These are phyloP conservation scores for Colletotrichum simmondsii DNA, from an alignment of 2,329 filamentous ascomycete species.

Conservation along the genomic window DNA sequence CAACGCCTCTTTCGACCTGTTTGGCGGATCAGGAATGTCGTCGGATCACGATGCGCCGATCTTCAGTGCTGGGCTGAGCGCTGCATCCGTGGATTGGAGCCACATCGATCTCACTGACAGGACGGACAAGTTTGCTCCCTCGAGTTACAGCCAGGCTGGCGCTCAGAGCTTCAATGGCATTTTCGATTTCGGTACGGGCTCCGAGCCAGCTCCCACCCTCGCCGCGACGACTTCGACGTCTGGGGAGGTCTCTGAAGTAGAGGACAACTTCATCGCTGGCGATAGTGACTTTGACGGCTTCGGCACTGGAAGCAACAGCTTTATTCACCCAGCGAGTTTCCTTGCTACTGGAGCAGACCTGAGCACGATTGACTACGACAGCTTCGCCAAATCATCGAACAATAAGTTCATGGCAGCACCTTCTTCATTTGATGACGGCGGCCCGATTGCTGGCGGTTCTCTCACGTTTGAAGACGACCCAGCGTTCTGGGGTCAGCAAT, in stretches of 20 bases:
- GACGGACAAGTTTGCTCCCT: slow-evolving; percentile 60
- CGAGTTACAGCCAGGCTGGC: slow-evolving; percentile 65
- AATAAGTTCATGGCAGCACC: slow-evolving; percentile 56
- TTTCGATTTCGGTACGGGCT: slow-evolving; percentile 63
- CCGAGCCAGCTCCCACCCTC: slow-evolving; percentile 65
- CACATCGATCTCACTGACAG: slow-evolving; percentile 59
- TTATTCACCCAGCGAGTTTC: slow-evolving; percentile 34
- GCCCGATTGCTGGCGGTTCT: slow-evolving; percentile 52
- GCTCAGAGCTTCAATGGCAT: slow-evolving; percentile 61
- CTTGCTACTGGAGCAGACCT: slow-evolving; percentile 60
- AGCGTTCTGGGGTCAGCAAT: slow-evolving; percentile 61
- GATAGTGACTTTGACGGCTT: slow-evolving; percentile 61
- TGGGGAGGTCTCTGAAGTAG: slow-evolving; percentile 74
- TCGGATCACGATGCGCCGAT: slow-evolving; percentile 67
- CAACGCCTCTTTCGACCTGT: slow-evolving; percentile 62
- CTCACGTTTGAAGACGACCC: slow-evolving; percentile 63
- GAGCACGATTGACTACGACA: slow-evolving; percentile 64
- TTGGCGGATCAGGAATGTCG: slow-evolving; percentile 55
- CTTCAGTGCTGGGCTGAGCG: slow-evolving; percentile 70
- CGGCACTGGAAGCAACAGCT: slow-evolving; percentile 57
- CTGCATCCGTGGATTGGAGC: slow-evolving; percentile 60
- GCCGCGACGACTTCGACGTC: slow-evolving; percentile 71
- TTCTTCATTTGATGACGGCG: slow-evolving; percentile 50
- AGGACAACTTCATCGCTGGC: slow-evolving; percentile 63
- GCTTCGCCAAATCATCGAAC: slow-evolving; percentile 63